Conservation (phyloP, 2,329 filamentous ascomycete species). For the Fusarium neocosmosporiellum region DNA sequence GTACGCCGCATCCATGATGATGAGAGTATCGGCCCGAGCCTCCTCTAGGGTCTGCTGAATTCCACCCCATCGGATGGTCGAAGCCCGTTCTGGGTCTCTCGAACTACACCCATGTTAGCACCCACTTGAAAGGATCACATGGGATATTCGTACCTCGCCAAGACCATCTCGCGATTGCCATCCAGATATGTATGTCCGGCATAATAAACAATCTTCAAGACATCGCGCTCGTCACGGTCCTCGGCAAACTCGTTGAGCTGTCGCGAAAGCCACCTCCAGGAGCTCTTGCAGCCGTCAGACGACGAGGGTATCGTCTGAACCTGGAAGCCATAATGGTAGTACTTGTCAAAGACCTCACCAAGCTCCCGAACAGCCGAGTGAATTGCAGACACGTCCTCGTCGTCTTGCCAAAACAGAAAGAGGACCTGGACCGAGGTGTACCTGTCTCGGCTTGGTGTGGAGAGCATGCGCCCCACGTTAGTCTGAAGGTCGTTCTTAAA, state of each 20-base stretch:
- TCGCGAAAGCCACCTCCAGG: conserved; percentile 65
- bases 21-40: conserved; percentile 64
- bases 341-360: conserved; percentile 61
- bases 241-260: conserved; percentile 65
- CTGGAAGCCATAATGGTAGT: conserved; percentile 63
- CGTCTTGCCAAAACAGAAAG: conserved; percentile 68
- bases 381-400: conserved; percentile 57
- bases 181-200: conserved; percentile 66
- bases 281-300: conserved; percentile 59
- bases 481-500: conserved; percentile 65
- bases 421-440: conserved; percentile 65
- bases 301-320: conserved; percentile 62
- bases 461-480: conserved; percentile 61
- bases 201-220: conserved; percentile 70
- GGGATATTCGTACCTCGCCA: conserved; percentile 60
- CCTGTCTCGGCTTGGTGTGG: conserved; percentile 62
- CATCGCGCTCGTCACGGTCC: conserved; percentile 64
- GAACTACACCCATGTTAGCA: conserved; percentile 54
- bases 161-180: conserved; percentile 66
- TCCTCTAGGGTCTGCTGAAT: conserved; percentile 69
- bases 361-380: conserved; percentile 59
- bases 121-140: background rate
- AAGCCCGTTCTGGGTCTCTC: conserved; percentile 56
- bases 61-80: conserved; percentile 65
- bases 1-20: conserved; percentile 70